These are phyloP conservation scores for Cyphellophora europaea DNA, from an alignment of 2,329 filamentous ascomycete genomes.

Conservation along the genomic window DNA sequence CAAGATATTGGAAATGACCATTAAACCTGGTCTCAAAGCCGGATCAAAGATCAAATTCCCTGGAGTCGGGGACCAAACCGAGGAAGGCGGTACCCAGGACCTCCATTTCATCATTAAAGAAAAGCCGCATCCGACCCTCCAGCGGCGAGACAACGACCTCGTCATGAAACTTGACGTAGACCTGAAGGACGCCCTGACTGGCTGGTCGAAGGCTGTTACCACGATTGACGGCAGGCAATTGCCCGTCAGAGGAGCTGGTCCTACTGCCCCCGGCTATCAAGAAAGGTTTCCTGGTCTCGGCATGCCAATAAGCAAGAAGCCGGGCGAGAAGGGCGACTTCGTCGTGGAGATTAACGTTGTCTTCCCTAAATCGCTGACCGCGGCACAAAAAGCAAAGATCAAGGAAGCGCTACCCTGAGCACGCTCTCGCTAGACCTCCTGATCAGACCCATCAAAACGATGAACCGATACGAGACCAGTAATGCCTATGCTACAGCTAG, in stretches of 20 bases:
- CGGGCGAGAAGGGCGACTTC: conserved; percentile 74
- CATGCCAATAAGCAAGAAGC: conserved; percentile 92
- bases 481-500: too few species aligned
- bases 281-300: conserved; percentile 78
- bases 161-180: conserved; percentile 68
- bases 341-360: conserved; percentile 85
- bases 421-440: too few species aligned
- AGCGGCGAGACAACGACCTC: conserved; percentile 81
- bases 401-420: conserved; percentile 57
- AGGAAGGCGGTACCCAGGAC: conserved; percentile 92
- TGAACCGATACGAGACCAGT: too few species aligned
- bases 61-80: conserved; percentile 92
- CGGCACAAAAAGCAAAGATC: conserved; percentile 69
- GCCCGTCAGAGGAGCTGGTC: conserved; percentile 67
- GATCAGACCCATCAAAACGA: too few species aligned
- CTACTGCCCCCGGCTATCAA: conserved; percentile 73
- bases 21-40: conserved; percentile 91
- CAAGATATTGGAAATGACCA: conserved; percentile 84
- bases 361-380: conserved; percentile 71
- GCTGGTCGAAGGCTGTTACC: conserved; percentile 82
- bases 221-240: conserved; percentile 91
- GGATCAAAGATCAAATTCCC: conserved; percentile 98
- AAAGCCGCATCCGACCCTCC: conserved; percentile 81
- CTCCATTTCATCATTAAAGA: conserved; percentile 90
- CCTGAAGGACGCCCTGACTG: conserved; percentile 88